These are phyloP conservation scores for Sclerotinia glacialis DNA, from an alignment of 2,329 filamentous ascomycete species.

Conservation along the genomic window DNA sequence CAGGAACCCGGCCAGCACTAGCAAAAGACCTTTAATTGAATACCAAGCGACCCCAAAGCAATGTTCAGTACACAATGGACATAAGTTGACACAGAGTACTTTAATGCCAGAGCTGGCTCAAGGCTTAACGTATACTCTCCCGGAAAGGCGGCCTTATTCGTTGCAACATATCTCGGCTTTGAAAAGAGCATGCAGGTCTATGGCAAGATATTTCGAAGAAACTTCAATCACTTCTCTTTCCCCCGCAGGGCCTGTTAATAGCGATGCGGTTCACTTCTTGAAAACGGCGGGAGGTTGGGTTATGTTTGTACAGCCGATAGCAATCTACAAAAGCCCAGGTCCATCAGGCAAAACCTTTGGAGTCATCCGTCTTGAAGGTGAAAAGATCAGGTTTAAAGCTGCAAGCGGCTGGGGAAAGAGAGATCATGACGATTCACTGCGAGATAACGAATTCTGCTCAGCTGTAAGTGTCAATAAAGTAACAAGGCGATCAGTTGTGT, in stretches of 20 bases:
- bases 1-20: not conserved
- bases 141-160: not conserved
- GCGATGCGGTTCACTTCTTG: not conserved
- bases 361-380: constrained; percentile 1
- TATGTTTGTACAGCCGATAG: not conserved
- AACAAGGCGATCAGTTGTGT: not conserved
- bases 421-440: not conserved
- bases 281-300: not conserved
- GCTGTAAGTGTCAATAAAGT: not conserved
- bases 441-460: constrained; percentile 17
- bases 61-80: not conserved
- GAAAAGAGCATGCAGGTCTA: constrained; percentile 7
- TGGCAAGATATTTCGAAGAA: not conserved
- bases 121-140: not conserved
- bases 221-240: not conserved
- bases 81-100: not conserved
- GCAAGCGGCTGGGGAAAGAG: constrained; percentile 4
- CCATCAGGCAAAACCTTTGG: constrained; percentile 7
- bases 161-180: constrained; percentile 10
- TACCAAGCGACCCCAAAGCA: not conserved
- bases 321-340: not conserved
- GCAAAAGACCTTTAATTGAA: not conserved
- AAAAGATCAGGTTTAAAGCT: not conserved
- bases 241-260: not conserved
- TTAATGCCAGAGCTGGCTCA: constrained; percentile 12